phyloP scores from a whole-genome alignment of 192 early-diverging fungal genomes.

The Geranomyces michiganensis region DNA sequence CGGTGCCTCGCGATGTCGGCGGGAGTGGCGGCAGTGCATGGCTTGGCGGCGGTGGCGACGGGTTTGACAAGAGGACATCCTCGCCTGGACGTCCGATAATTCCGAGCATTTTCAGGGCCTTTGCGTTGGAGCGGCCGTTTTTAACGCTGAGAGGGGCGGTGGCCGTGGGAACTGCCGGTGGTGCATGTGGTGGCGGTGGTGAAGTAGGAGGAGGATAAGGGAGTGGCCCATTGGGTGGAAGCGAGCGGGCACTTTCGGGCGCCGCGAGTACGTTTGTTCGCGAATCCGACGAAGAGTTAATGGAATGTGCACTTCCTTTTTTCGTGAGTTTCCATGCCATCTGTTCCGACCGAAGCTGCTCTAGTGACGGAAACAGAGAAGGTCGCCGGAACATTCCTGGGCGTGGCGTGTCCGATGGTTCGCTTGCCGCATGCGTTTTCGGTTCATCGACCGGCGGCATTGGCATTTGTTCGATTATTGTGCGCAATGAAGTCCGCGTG shows the following conservation, averaged over 20 bases:
- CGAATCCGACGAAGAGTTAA: not conserved
- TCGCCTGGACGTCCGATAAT: too few species aligned
- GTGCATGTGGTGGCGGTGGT: not conserved
- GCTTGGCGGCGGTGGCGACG: too few species aligned
- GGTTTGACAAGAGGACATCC: too few species aligned
- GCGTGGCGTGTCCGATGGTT: not conserved
- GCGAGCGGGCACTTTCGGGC: not conserved
- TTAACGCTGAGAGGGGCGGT: too few species aligned
- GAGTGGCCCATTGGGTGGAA: not conserved
- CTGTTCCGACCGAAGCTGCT: slow-evolving; percentile 2
- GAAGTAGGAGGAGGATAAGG: slow-evolving; percentile 1
- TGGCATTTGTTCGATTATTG: not conserved
- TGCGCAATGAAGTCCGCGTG: not conserved
- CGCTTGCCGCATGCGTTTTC: not conserved
- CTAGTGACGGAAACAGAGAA: not conserved
- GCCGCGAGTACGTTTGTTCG: not conserved
- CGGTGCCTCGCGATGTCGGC: not conserved
- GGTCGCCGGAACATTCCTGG: not conserved
- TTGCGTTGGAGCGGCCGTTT: too few species aligned
- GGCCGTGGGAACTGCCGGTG: not conserved
- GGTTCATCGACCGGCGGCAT: not conserved
- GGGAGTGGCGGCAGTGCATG: not conserved
- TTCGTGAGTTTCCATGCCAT: not conserved
- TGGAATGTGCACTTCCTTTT: not conserved
- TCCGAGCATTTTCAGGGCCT: too few species aligned